Evolutionary conservation across 441 rosid species (phyloP), one percentile per base, ranked within the genome.

Genomic region (Adansonia gregorii): DNA sequence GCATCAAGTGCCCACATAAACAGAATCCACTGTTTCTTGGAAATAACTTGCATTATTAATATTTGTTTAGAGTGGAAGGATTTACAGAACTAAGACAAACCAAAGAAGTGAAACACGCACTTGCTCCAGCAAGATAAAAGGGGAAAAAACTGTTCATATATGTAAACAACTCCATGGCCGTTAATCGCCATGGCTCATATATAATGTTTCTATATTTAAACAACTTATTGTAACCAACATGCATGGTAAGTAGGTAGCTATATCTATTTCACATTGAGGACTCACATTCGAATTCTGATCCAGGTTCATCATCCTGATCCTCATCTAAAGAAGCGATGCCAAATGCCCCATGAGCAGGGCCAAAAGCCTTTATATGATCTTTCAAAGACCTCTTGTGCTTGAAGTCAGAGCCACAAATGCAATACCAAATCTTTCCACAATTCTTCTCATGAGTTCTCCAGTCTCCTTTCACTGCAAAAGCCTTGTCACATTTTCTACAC

Each of bases 1-100:
- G 1, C 24, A 73, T 0, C 39, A 35, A 35, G 39, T 35, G 3
- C 39, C 39, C 2, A 19, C 45, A 74, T 56, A 46, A 46, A 9
- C 10, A 46, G 3, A 46, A 46, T 55, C 60, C 24, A 55, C 20
- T 17, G 60, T 55, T 55, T 55, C 64, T 59, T 59, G 64, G 31
- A 2, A 63, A 2, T 31, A 64, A 15, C n/a, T 35, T 39, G 22
- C 20, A 64, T 17, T 41, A n/a, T 76, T 76, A 20, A 49, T 24
- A 22, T 15, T 68, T 12, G 58, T 43, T 17, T 14, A 14, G 45
- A 45, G 46, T 56, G 52, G 48, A 19, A 9, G 67, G 22, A 58
- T 68, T 67, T 22, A 76, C 72, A 20, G 41, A 67, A 67, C 48
- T 8, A 22, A 39, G 22, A n/a, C 35, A 22, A 9, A 59, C 35